A percentile compares a stretch with the other conserved stretches of the same genome.
phyloP scores from a whole-genome alignment of 257 asterid genomes.

The Solanum acaule region DNA sequence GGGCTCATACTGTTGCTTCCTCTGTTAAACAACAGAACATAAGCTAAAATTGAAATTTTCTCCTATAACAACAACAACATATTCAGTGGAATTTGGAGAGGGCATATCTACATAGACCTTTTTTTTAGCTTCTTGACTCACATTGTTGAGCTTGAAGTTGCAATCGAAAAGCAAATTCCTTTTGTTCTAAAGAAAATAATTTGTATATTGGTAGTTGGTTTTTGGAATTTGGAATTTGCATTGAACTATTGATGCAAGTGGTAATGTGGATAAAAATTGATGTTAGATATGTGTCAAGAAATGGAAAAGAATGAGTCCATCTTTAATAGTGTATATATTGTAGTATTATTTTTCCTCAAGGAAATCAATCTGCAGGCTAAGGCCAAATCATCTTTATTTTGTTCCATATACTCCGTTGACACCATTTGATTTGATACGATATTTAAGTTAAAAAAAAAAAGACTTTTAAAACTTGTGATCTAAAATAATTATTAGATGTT shows the following conservation, averaged over 20 bases:
- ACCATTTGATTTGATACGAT: no score
- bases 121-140: not conserved
- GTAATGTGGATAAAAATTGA: not conserved
- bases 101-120: not conserved
- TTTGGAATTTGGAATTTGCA: not conserved
- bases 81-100: not conserved
- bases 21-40: conserved; percentile 3
- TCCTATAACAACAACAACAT: not conserved
- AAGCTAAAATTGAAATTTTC: not conserved
- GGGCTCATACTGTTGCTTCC: conserved; percentile 79
- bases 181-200: not conserved
- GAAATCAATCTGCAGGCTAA: not conserved
- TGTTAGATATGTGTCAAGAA: not conserved
- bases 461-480: no score
- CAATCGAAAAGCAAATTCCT: not conserved
- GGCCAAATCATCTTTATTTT: not conserved
- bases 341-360: not conserved
- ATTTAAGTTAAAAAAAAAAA: no score
- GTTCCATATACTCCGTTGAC: no score
- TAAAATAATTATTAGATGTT: no score
- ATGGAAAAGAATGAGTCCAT: not conserved
- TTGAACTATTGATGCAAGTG: not conserved
- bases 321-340: not conserved
- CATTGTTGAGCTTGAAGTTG: not conserved
- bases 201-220: not conserved